A percentile compares a stretch with the other conserved stretches of the same genome.
Conservation (phyloP, 805 yeast genomes). For the Yamadazyma paraphyllophila region DNA sequence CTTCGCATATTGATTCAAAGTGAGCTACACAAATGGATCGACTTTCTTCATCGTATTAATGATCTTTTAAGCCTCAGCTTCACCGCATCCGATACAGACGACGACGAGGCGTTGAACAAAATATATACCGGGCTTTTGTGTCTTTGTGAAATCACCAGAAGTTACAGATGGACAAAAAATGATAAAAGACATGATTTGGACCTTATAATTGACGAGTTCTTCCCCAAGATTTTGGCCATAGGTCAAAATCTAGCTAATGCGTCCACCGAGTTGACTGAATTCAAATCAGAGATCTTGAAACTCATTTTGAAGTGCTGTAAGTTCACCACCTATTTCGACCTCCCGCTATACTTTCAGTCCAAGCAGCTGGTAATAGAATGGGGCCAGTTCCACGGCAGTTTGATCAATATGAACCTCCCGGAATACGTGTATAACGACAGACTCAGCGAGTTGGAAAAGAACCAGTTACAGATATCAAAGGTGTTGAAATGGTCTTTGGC, state of each 20-base stretch:
- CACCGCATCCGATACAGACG: not conserved
- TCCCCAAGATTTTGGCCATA: constrained; percentile 64
- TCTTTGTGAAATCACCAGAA: constrained; percentile 65
- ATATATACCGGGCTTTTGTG: constrained; percentile 68
- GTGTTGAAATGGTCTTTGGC: constrained; percentile 78
- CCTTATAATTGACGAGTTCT: constrained; percentile 52
- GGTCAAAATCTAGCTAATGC: constrained; percentile 51
- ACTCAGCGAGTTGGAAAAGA: constrained; percentile 38
- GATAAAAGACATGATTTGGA: constrained; percentile 35
- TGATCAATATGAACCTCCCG: constrained; percentile 63
- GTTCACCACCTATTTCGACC: constrained; percentile 67
- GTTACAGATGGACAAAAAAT: constrained; percentile 70
- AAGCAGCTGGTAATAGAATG: constrained; percentile 55
- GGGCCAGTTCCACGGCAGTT: constrained; percentile 73
- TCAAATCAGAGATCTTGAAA: constrained; percentile 69
- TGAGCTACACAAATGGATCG: constrained; percentile 39
- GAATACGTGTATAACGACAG: constrained; percentile 42
- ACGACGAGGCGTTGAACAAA: constrained; percentile 13
- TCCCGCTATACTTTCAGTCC: constrained; percentile 61
- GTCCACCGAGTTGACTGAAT: constrained; percentile 23
- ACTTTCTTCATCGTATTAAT: constrained; percentile 20
- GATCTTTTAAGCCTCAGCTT: not conserved
- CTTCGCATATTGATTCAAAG: constrained; percentile 30
- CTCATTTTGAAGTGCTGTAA: constrained; percentile 74
- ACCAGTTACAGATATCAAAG: constrained; percentile 72